These are phyloP conservation scores for Davidsoniella eucalypti DNA, from an alignment of 2,329 filamentous ascomycete species.

Conservation along the genomic window DNA sequence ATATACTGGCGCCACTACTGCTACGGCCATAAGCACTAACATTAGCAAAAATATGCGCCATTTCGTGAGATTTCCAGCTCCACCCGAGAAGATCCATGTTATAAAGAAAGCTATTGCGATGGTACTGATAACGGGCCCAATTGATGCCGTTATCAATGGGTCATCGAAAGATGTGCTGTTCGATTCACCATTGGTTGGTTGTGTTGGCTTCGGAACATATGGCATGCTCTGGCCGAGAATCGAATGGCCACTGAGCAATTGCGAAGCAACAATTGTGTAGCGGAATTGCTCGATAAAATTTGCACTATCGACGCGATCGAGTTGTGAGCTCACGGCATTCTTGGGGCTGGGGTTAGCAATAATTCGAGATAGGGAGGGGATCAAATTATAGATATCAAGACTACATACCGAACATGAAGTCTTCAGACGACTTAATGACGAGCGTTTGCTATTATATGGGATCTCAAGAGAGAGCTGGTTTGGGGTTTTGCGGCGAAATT, in stretches of 20 bases:
- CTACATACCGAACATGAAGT: conserved; percentile 35
- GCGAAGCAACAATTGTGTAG: conserved; percentile 83
- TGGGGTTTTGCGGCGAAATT: conserved; percentile 33
- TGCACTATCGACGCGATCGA: conserved; percentile 64
- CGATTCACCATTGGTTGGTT: background rate
- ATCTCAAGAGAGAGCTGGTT: conserved; percentile 28
- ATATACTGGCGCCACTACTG: conserved; percentile 47
- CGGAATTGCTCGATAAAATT: conserved; percentile 85
- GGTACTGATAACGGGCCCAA: conserved; percentile 46
- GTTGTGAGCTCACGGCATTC: conserved; percentile 53
- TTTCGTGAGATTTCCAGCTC: conserved; percentile 30
- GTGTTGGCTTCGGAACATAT: conserved; percentile 4
- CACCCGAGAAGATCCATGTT: conserved; percentile 47
- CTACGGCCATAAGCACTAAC: conserved; percentile 33
- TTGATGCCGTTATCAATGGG: conserved; percentile 22
- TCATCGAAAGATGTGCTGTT: conserved; percentile 20
- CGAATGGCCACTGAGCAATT: conserved; percentile 60
- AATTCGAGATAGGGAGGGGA: background rate
- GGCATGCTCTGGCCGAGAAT: conserved; percentile 23
- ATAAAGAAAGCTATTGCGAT: conserved; percentile 53
- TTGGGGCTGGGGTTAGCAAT: conserved; percentile 19
- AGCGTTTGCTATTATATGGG: conserved; percentile 19
- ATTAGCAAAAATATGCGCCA: conserved; percentile 33
- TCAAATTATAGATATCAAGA: conserved; percentile 2
- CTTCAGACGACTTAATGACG: conserved; percentile 28